Percentiles rank a stretch among this genome's conserved stretches.
phyloP scores from a whole-genome alignment of 257 asterid genomes.

The Solanum chilense region DNA sequence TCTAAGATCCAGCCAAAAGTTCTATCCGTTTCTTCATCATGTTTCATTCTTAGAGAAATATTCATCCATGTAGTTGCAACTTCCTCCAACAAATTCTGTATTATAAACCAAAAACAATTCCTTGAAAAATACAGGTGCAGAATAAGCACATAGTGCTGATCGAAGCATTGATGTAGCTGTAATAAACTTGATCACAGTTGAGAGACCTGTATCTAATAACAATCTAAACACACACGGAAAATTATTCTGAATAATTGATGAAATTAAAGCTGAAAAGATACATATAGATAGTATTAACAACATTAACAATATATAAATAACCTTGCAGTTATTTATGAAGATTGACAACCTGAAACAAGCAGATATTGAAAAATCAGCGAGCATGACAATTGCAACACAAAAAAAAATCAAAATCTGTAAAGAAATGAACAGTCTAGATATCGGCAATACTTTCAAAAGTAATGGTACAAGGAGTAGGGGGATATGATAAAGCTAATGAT shows the following conservation, averaged over 20 bases:
- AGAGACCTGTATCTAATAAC: not conserved
- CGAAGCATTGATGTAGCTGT: not conserved
- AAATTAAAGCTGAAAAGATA: not conserved
- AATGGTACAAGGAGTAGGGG: not conserved
- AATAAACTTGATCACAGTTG: not conserved
- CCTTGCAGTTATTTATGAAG: not conserved
- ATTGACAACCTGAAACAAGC: not conserved
- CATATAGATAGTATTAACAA: not conserved
- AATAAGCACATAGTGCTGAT: not conserved
- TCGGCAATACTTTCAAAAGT: not conserved
- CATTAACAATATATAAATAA: not conserved
- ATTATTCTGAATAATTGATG: not conserved
- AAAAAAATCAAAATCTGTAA: not conserved
- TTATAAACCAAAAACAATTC: not conserved
- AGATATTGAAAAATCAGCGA: not conserved
- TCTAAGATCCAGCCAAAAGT: slow-evolving; percentile 56
- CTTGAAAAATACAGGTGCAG: not conserved
- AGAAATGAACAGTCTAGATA: not conserved
- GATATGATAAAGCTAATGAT: not conserved
- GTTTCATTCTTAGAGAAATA: slow-evolving; percentile 39
- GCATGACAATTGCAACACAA: not conserved
- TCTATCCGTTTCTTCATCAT: slow-evolving; percentile 47
- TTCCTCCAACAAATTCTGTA: slow-evolving; percentile 44
- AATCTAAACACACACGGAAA: not conserved
- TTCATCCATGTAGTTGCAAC: slow-evolving; percentile 65